A percentile compares a stretch with the other conserved stretches of the same genome.
phyloP scores from a whole-genome alignment of 306 rosid genomes.

The Rosa multiflora region DNA sequence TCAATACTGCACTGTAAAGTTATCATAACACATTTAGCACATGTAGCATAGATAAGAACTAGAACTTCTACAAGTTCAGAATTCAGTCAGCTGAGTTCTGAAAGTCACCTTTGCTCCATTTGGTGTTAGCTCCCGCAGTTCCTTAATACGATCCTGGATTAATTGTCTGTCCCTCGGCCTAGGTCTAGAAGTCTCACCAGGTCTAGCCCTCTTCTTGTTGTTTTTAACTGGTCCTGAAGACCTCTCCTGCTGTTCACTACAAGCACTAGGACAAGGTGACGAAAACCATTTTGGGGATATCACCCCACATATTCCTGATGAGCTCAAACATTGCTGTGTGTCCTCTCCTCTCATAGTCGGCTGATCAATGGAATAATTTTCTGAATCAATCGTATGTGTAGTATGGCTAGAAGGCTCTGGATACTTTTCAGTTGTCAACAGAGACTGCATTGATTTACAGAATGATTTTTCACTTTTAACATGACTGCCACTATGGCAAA shows the following conservation, averaged over 20 bases:
- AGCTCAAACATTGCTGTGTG: slow-evolving; percentile 58
- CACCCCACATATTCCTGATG: slow-evolving; percentile 62
- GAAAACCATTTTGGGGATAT: slow-evolving; percentile 77
- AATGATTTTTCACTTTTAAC: slow-evolving; percentile 54
- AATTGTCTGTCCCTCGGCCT: slow-evolving; percentile 98
- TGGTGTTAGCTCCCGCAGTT: slow-evolving; percentile 90
- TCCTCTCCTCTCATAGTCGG: slow-evolving; percentile 61
- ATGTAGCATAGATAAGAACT: slow-evolving; percentile 16
- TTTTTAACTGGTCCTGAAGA: slow-evolving; percentile 74
- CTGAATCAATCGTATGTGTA: slow-evolving; percentile 48
- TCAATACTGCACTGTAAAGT: slow-evolving; percentile 85
- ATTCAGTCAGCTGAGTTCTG: neutral
- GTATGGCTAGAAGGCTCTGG: slow-evolving; percentile 63
- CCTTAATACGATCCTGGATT: slow-evolving; percentile 98
- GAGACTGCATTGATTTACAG: slow-evolving; percentile 65
- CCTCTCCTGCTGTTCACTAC: slow-evolving; percentile 72
- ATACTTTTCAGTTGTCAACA: slow-evolving; percentile 51
- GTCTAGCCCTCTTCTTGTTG: slow-evolving; percentile 83
- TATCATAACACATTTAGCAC: slow-evolving; percentile 36
- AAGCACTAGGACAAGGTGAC: slow-evolving; percentile 65
- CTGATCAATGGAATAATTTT: slow-evolving; percentile 59
- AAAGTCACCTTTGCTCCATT: slow-evolving; percentile 81
- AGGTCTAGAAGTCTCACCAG: slow-evolving; percentile 91
- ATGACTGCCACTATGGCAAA: slow-evolving; percentile 55
- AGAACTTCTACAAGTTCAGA: slow-evolving; percentile 26